A percentile compares a stretch with the other conserved stretches of the same genome.
phyloP scores from a whole-genome alignment of 129 eudicot species.

The Apium graveolens region DNA sequence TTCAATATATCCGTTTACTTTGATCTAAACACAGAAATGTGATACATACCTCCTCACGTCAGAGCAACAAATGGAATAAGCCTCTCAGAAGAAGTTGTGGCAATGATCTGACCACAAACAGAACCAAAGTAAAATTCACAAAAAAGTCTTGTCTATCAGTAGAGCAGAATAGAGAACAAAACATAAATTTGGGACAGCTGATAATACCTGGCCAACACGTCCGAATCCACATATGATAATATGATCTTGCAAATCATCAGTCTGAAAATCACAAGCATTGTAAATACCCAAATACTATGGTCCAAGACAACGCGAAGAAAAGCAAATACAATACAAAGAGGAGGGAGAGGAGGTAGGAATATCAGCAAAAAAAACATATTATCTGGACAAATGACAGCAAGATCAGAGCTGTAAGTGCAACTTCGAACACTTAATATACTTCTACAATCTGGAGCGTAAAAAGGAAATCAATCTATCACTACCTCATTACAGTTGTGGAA shows the following conservation, averaged over 20 bases:
- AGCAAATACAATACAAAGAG: not conserved
- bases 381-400: not conserved
- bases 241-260: constrained; percentile 98
- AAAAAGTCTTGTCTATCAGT: constrained; percentile 4
- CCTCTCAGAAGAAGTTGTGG: constrained; percentile 97
- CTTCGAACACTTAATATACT: constrained; percentile 1
- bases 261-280: constrained; percentile 38
- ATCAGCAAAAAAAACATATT: not conserved
- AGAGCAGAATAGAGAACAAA: constrained; percentile 6
- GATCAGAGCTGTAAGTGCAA: not conserved
- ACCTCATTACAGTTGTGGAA: not conserved
- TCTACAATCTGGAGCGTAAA: not conserved
- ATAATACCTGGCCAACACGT: constrained; percentile 91
- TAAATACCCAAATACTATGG: not conserved
- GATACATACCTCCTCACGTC: constrained; percentile 83
- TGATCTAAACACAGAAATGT: not conserved
- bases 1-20: not conserved
- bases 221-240: constrained; percentile 96
- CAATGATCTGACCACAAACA: constrained; percentile 61
- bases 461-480: not conserved
- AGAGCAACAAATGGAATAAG: constrained; percentile 97
- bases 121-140: not conserved
- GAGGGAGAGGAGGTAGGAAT: not conserved
- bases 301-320: not conserved
- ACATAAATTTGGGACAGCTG: constrained; percentile 4